These are phyloP conservation scores for Diutina pseudorugosa DNA, from an alignment of 1,139 yeast genomes.

Conservation along the genomic window DNA sequence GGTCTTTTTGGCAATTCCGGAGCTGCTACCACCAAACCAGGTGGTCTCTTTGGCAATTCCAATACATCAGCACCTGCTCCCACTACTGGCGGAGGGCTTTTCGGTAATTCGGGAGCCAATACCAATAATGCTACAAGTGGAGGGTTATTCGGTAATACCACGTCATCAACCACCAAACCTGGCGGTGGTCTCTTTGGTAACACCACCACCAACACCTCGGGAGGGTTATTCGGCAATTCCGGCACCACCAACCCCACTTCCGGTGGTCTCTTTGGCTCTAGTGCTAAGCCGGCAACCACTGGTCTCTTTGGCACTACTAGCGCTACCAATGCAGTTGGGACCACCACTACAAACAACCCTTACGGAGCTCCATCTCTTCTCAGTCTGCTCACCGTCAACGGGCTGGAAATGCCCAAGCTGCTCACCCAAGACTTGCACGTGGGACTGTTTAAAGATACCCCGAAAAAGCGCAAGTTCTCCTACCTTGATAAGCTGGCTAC, in stretches of 20 bases:
- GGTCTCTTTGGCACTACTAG: slow-evolving; percentile 5
- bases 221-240: not conserved
- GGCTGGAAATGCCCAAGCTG: slow-evolving; percentile 5
- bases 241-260: not conserved
- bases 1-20: not conserved
- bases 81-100: slow-evolving; percentile 3
- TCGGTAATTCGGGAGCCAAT: not conserved
- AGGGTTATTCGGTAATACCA: not conserved
- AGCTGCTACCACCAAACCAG: not conserved
- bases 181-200: slow-evolving; percentile 8
- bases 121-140: not conserved
- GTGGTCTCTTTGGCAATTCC: not conserved
- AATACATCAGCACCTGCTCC: not conserved
- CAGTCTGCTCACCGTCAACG: slow-evolving; percentile 6
- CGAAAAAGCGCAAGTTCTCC: slow-evolving; percentile 1
- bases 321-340: not conserved
- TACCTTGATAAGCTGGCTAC: slow-evolving; percentile 17
- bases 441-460: not conserved
- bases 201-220: slow-evolving; percentile 4
- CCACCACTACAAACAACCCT: not conserved
- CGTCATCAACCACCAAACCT: slow-evolving; percentile 1
- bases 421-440: slow-evolving; percentile 1
- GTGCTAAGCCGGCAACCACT: not conserved
- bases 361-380: slow-evolving; percentile 2
- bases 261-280: slow-evolving; percentile 2